phyloP scores from a whole-genome alignment of 257 asterid genomes.

The Capsicum chinense region DNA sequence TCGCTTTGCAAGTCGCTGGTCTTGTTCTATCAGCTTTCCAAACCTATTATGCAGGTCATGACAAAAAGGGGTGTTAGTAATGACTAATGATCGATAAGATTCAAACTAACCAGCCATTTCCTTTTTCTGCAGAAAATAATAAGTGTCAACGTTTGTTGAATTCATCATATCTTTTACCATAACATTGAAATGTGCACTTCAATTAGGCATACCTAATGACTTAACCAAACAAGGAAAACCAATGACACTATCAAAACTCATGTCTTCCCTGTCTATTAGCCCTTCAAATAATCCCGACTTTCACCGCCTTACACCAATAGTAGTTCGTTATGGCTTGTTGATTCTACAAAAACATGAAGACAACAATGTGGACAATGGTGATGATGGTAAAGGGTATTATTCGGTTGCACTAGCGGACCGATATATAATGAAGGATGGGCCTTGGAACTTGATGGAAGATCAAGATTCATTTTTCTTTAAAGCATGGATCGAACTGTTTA shows the following conservation, averaged over 20 bases:
- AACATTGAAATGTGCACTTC: conserved; percentile 30
- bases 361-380: not conserved
- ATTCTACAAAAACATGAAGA: not conserved
- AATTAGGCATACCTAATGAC: conserved; percentile 30
- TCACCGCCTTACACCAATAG: conserved; percentile 25
- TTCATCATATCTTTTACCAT: no score
- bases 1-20: not conserved
- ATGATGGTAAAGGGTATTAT: conserved; percentile 22
- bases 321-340: conserved; percentile 31
- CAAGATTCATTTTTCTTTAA: conserved; percentile 8
- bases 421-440: not conserved
- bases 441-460: not conserved
- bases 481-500: conserved; percentile 22
- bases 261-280: conserved; percentile 21
- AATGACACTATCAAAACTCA: conserved; percentile 9
- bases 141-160: no score
- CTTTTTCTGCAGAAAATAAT: no score
- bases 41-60: not conserved
- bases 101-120: no score
- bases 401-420: not conserved
- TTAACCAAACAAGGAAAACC: conserved; percentile 29
- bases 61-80: no score
- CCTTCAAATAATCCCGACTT: conserved; percentile 18
- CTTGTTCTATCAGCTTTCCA: not conserved
- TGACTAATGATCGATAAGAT: no score